Conservation (phyloP, 23 red algal genomes). For the Pyropia yezoensis region DNA sequence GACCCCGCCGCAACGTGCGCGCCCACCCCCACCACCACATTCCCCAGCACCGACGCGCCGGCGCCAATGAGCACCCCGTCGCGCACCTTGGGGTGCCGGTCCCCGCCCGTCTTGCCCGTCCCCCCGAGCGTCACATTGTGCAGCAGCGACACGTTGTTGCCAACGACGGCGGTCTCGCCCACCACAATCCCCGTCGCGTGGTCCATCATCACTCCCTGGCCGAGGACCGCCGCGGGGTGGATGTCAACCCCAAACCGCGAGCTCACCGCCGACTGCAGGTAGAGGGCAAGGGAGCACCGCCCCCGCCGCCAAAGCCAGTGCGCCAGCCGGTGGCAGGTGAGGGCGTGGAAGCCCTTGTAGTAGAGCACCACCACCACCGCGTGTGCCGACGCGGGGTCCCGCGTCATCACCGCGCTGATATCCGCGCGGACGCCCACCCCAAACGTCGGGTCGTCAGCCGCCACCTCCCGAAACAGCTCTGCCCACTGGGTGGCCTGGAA, state of each 20-base stretch:
- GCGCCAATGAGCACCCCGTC: conserved; percentile 96
- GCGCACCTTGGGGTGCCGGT: conserved; percentile 91
- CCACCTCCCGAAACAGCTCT: conserved; percentile 70
- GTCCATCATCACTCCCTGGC: conserved; percentile 79
- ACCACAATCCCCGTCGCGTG: conserved; percentile 96
- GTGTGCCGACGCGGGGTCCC: conserved; percentile 86
- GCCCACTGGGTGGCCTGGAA: conserved; percentile 93
- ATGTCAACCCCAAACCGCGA: conserved; percentile 92
- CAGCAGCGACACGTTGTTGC: conserved; percentile 82
- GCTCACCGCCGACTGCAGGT: conserved; percentile 83
- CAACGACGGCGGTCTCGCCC: conserved; percentile 90
- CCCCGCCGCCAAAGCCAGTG: conserved; percentile 83
- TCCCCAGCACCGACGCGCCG: conserved; percentile 88
- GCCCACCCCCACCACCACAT: conserved; percentile 79
- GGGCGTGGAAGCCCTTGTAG: conserved; percentile 85
- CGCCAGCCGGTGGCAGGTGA: conserved; percentile 74
- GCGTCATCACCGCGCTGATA: conserved; percentile 67
- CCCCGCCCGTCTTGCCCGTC: conserved; percentile 86
- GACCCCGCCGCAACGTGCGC: conserved; percentile 85
- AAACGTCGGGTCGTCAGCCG: conserved; percentile 46
- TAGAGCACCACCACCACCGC: conserved; percentile 76
- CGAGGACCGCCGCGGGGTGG: conserved; percentile 92
- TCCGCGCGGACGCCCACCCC: conserved; percentile 72
- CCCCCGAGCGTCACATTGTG: conserved; percentile 99
- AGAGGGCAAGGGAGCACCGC: conserved; percentile 62